Percentiles rank a stretch among this genome's conserved stretches.
Evolutionary conservation across 371 early-diverging fungal genomes (phyloP).

Genomic region (Mortierella sp.): DNA sequence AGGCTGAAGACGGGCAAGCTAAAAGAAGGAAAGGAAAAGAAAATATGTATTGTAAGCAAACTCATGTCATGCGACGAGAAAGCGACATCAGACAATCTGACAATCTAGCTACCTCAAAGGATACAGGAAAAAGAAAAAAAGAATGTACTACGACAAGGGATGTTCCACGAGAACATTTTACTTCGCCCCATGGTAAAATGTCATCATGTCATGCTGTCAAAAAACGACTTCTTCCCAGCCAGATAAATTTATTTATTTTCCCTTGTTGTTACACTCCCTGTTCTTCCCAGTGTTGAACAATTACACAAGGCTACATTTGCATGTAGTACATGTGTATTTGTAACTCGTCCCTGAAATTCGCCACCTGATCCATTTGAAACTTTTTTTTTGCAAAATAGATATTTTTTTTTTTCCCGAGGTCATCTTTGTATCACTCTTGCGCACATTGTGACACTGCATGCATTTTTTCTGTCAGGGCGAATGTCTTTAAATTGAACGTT

Average conservation of each 20-base stretch:
- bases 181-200: slow-evolving; percentile 1
- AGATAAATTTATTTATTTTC: neutral
- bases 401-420: neutral
- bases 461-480: too few relatives aligned
- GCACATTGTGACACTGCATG: neutral
- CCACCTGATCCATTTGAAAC: neutral
- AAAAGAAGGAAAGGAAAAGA: neutral
- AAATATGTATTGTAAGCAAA: too few relatives aligned
- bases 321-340: too few relatives aligned
- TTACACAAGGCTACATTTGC: too few relatives aligned
- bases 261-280: neutral
- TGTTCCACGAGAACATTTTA: slow-evolving; percentile 1
- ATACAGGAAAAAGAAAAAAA: neutral
- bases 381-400: too few relatives aligned
- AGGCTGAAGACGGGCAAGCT: too few relatives aligned
- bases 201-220: neutral
- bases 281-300: too few relatives aligned
- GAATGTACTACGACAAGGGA: neutral
- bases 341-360: neutral
- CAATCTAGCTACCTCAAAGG: too few relatives aligned
- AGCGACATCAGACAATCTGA: too few relatives aligned
- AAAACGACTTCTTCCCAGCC: neutral
- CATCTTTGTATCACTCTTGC: neutral
- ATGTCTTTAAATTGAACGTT: too few relatives aligned
- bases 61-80: too few relatives aligned